Base-by-base conservation (phyloP, 192 early-diverging fungal genomes). In the Gonapodya prolifera region DNA sequence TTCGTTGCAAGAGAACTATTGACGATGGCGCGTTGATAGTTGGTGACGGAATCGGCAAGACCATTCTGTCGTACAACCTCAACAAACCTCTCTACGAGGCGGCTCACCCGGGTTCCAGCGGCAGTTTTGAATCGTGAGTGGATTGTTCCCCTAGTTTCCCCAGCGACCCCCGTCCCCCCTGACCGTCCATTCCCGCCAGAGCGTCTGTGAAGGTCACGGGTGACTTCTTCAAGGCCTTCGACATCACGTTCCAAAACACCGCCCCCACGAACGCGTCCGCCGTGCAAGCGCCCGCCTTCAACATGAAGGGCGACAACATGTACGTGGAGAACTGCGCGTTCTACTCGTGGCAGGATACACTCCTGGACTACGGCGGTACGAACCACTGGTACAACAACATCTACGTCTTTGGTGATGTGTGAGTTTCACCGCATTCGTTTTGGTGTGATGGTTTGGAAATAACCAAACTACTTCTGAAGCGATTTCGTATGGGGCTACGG, bases 201-300 rank as follows among this genome's bases (percentile, higher is more conserved):
- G 75, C 75, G 35, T 33, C 75, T 8, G 75, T 76, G 30, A 76
- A 69, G 18, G 75, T 70, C 18, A 31, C 30, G 34, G 35, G 75
- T 34, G 18, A 69, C 30, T 69, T 69, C 69, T 76, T 76, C 75
- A 76, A 76, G 34, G 75, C 75, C 30, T 76, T 76, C 23, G 75
- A 76, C 18, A 76, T 76, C 69, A 76, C 75, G 30, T 76, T 76
- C 69, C 35, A 76, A 34, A 76, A 76, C 30, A 76, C 75, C 0
- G 75, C 75, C 2, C 75, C 75, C 8, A 61, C 45, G 8, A 61
- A 61, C 45, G 45, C 45, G 8, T 61, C 45, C 45, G 45, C 8
- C 8, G 45, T 61, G 23, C 45, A 61, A 23, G 45, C 45, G 8
- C 45, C 45, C 8, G 45, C 45, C 8, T 61, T 61, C 23, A 16